Conservation (phyloP, 176 grass and related monocot genomes). For the Guadua angustifolia region DNA sequence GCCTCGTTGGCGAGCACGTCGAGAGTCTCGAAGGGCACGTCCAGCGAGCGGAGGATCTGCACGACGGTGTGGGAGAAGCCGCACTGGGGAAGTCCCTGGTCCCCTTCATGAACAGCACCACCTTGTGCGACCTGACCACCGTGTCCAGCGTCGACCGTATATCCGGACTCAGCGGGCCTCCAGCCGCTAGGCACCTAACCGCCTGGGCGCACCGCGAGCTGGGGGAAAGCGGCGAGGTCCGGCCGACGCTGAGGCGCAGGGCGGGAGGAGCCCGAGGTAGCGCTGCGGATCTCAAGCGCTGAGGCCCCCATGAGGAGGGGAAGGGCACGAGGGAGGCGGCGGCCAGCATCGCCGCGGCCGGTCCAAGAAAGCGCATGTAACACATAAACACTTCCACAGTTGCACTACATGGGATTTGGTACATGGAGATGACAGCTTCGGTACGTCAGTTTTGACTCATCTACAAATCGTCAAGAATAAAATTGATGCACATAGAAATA, state of each 20-base stretch:
- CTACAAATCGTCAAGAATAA: no score
- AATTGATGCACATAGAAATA: no score
- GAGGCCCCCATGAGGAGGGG: background rate
- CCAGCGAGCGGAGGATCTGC: slow-evolving; percentile 82
- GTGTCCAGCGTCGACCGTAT: slow-evolving; percentile 80
- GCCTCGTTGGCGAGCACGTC: slow-evolving; percentile 86
- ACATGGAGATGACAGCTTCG: no score
- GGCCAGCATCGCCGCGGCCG: slow-evolving; percentile 6
- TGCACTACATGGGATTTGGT: no score
- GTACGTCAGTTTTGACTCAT: no score
- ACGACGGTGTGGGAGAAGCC: slow-evolving; percentile 93
- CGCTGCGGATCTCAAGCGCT: background rate
- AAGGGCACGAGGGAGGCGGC: background rate
- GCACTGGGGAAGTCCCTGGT: slow-evolving; percentile 96
- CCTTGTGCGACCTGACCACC: slow-evolving; percentile 77
- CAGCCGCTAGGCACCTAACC: slow-evolving; percentile 59
- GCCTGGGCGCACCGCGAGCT: slow-evolving; percentile 19
- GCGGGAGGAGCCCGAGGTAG: background rate
- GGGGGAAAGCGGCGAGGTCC: background rate
- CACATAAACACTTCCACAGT: no score
- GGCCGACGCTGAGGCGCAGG: slow-evolving; percentile 34
- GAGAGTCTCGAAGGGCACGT: slow-evolving; percentile 88
- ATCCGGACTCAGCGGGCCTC: slow-evolving; percentile 43
- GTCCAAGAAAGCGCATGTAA: no score
- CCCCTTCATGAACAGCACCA: slow-evolving; percentile 94